A percentile compares a stretch with the other conserved stretches of the same genome.
Evolutionary conservation across 1,139 yeast species (phyloP).

Genomic region (Groenewaldozyma auringiensis): DNA sequence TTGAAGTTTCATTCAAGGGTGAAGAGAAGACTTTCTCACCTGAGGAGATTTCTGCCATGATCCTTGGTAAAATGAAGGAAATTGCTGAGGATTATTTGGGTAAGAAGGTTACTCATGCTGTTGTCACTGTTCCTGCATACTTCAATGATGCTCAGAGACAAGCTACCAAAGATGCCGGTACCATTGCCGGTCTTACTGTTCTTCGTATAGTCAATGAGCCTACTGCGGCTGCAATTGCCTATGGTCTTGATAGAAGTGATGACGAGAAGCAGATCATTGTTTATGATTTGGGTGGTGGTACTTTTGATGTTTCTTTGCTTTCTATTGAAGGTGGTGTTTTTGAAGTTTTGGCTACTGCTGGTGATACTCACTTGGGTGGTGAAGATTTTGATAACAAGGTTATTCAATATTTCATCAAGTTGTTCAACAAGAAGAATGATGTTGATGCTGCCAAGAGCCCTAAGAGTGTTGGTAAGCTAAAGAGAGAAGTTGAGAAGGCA

Average conservation of each 20-base stretch:
- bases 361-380: conserved; percentile 91
- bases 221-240: conserved; percentile 97
- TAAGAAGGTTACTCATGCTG: conserved; percentile 84
- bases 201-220: conserved; percentile 96
- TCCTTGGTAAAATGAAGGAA: conserved; percentile 83
- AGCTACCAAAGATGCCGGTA: conserved; percentile 97
- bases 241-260: conserved; percentile 86
- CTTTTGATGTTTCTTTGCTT: conserved; percentile 76
- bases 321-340: conserved; percentile 72
- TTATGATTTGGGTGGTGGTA: conserved; percentile 94
- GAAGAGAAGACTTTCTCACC: conserved; percentile 72
- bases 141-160: conserved; percentile 98
- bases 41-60: conserved; percentile 90
- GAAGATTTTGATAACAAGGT: conserved; percentile 92
- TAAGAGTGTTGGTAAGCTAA: conserved; percentile 80
- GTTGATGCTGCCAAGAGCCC: conserved; percentile 67
- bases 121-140: conserved; percentile 95
- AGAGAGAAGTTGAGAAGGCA: conserved; percentile 96
- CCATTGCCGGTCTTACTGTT: conserved; percentile 90
- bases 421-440: conserved; percentile 81
- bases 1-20: conserved; percentile 59
- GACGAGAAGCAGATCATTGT: conserved; percentile 86
- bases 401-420: conserved; percentile 75
- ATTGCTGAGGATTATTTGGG: conserved; percentile 92
- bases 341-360: conserved; percentile 86